A percentile compares a stretch with the other conserved stretches of the same genome.
Conservation (phyloP, 1,284 basidiomycete species). For the Exobasidium cylindrosporum region DNA sequence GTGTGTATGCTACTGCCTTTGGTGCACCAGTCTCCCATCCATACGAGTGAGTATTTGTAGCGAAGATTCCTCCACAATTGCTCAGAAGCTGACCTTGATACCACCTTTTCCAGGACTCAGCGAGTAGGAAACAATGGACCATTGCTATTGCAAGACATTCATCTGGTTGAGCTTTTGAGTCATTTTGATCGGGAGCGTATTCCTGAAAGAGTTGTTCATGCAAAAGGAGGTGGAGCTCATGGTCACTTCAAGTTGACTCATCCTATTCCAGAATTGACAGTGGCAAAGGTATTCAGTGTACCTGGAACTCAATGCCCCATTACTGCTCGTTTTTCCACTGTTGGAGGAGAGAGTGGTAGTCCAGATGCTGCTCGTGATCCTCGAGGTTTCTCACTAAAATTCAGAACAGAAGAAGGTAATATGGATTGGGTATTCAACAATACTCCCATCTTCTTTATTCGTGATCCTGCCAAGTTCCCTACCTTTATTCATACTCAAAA, state of each 20-base stretch:
- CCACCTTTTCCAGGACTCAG: too few species aligned
- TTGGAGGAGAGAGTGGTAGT: conserved; percentile 36
- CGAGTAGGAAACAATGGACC: conserved; percentile 73
- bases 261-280: conserved; percentile 30
- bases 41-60: too few species aligned
- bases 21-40: conserved; percentile 59
- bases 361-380: conserved; percentile 31
- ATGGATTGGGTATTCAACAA: conserved; percentile 37
- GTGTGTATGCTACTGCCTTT: conserved; percentile 33
- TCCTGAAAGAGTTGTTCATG: conserved; percentile 50
- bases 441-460: conserved; percentile 53
- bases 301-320: conserved; percentile 26
- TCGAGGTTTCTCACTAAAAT: conserved; percentile 42
- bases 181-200: conserved; percentile 52
- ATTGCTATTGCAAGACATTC: conserved; percentile 69
- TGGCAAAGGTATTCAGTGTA: conserved; percentile 27
- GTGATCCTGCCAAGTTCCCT: conserved; percentile 57
- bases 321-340: conserved; percentile 38
- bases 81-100: too few species aligned
- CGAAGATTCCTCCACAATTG: too few species aligned
- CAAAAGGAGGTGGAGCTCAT: conserved; percentile 45
- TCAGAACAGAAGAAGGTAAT: conserved; percentile 31
- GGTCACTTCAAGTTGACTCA: conserved; percentile 37
- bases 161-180: conserved; percentile 34
- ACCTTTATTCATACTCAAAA: conserved; percentile 16